Conservation (phyloP, 108 stramenopile species). For the Ochromonas danica region DNA sequence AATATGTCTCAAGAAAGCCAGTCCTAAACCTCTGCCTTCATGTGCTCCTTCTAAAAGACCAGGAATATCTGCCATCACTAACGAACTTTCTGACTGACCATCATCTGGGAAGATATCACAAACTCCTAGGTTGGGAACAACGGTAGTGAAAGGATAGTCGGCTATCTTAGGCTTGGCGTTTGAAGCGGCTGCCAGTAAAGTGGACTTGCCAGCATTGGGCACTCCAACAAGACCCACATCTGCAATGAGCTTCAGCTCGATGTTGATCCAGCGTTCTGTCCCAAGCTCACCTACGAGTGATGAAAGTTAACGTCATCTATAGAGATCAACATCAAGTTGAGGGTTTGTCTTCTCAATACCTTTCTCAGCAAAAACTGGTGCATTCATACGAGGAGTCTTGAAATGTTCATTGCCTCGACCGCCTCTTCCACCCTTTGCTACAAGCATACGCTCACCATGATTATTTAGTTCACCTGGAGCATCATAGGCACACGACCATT, state of each 20-base stretch:
- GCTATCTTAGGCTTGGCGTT: conserved; percentile 92
- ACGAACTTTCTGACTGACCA: neutral
- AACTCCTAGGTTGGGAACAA: conserved; percentile 91
- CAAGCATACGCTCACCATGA: conserved; percentile 73
- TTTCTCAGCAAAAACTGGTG: conserved; percentile 16
- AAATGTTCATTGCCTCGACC: conserved; percentile 93
- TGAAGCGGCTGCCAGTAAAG: conserved; percentile 75
- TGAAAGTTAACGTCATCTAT: too few relatives aligned
- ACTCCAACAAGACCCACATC: conserved; percentile 93
- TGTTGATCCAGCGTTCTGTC: conserved; percentile 72
- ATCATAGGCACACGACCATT: too few relatives aligned
- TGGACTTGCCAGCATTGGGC: conserved; percentile 98
- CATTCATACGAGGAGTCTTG: conserved; percentile 65
- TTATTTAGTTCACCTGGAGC: conserved; percentile 69
- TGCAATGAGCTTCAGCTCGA: conserved; percentile 88
- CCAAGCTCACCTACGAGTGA: conserved; percentile 87
- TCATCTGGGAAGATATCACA: conserved; percentile 55
- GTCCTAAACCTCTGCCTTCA: conserved; percentile 76
- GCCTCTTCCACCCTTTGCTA: conserved; percentile 85
- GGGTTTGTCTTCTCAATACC: too few relatives aligned
- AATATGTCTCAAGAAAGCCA: conserved; percentile 82
- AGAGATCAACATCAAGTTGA: too few relatives aligned
- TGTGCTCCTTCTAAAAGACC: conserved; percentile 86
- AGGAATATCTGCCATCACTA: conserved; percentile 84
- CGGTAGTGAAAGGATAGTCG: conserved; percentile 95